Conservation (phyloP, 2,329 filamentous ascomycete genomes). For the Fusarium oligoseptatum region DNA sequence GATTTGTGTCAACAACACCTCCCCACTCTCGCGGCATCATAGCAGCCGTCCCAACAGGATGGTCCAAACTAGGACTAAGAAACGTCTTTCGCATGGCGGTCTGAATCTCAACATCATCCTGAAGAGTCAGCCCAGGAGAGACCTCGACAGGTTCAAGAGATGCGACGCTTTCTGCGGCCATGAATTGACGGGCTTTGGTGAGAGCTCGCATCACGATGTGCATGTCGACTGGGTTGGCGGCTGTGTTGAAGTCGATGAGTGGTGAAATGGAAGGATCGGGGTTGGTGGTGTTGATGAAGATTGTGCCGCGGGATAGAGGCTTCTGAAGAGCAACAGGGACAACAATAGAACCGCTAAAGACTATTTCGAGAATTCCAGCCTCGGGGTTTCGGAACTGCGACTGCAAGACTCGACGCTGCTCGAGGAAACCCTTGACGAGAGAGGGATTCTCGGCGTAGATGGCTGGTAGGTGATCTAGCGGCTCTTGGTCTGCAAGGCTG, state of each 20-base stretch:
- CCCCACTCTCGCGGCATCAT: constrained; percentile 65
- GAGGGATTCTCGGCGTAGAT: constrained; percentile 35
- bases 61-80: constrained; percentile 46
- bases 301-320: constrained; percentile 40
- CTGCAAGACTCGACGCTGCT: constrained; percentile 23
- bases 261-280: constrained; percentile 33
- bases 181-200: constrained; percentile 36
- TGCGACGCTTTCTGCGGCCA: constrained; percentile 29
- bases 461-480: constrained; percentile 30
- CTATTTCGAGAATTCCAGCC: constrained; percentile 36
- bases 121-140: constrained; percentile 38
- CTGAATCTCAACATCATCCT: constrained; percentile 42
- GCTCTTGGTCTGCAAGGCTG: constrained; percentile 25
- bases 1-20: constrained; percentile 61
- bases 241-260: constrained; percentile 40
- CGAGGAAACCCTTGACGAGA: constrained; percentile 22
- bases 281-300: constrained; percentile 40
- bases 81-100: constrained; percentile 26
- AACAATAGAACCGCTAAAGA: constrained; percentile 30
- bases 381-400: constrained; percentile 31
- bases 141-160: constrained; percentile 33
- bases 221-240: constrained; percentile 38
- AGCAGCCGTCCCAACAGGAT: constrained; percentile 62
- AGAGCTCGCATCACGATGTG: constrained; percentile 26
- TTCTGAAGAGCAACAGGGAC: constrained; percentile 40